A percentile compares a stretch with the other conserved stretches of the same genome.
phyloP scores from a whole-genome alignment of 257 asterid genomes.

The Nicotiana otophora region DNA sequence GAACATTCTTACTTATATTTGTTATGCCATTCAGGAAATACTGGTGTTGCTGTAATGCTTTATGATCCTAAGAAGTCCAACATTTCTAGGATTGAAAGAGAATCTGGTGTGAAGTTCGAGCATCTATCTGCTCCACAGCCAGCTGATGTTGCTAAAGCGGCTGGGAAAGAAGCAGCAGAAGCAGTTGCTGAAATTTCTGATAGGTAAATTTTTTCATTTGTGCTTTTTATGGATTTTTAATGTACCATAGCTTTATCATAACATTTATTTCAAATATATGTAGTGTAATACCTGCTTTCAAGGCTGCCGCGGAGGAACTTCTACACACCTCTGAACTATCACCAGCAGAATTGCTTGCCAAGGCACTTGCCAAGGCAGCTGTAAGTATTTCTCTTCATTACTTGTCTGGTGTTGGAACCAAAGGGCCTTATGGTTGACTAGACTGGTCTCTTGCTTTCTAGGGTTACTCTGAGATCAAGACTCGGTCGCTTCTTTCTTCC shows the following conservation, averaged over 20 bases:
- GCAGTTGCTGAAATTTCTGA: conserved; percentile 58
- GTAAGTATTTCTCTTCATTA: conserved; percentile 36
- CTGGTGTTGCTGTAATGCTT: conserved; percentile 90
- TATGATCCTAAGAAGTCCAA: conserved; percentile 83
- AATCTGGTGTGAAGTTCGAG: conserved; percentile 87
- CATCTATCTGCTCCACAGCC: conserved; percentile 92
- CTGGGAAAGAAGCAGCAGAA: conserved; percentile 71
- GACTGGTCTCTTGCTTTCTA: conserved; percentile 22
- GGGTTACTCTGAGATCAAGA: conserved; percentile 86
- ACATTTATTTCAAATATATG: conserved; percentile 8
- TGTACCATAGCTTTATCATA: background rate
- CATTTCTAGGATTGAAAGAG: conserved; percentile 76
- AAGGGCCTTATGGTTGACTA: conserved; percentile 8
- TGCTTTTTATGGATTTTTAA: background rate
- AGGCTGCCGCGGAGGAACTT: conserved; percentile 80
- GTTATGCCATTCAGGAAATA: conserved; percentile 51
- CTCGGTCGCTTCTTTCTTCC: conserved; percentile 73
- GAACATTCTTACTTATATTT: background rate
- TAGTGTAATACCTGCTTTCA: conserved; percentile 83
- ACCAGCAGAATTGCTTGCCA: conserved; percentile 71
- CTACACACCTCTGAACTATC: conserved; percentile 48
- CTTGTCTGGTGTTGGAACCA: background rate
- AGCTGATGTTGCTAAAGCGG: conserved; percentile 80
- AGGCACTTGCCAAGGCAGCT: conserved; percentile 92
- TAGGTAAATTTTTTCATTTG: conserved; percentile 31